These are phyloP conservation scores for Pleurostoma richardsiae DNA, from an alignment of 2,329 filamentous ascomycete species.

Conservation along the genomic window DNA sequence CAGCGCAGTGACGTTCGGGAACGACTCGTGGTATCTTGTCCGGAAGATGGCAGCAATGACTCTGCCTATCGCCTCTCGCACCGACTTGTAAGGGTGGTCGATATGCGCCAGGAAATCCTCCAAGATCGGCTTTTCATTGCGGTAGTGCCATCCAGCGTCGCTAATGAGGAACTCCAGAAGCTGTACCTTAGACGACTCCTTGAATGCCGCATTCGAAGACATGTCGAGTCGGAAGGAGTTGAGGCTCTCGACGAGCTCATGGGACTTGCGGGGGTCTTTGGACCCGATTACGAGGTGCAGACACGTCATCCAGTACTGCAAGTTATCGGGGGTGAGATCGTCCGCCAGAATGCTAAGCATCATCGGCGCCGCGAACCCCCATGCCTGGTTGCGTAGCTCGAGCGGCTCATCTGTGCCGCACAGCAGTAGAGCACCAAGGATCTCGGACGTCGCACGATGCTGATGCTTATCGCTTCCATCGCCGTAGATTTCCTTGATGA, in stretches of 20 bases:
- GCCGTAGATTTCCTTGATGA: constrained; percentile 72
- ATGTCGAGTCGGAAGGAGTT: constrained; percentile 87
- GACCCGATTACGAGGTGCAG: constrained; percentile 83
- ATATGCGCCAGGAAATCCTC: constrained; percentile 86
- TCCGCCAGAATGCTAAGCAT: constrained; percentile 84
- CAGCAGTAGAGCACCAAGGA: constrained; percentile 77
- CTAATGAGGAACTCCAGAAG: constrained; percentile 83
- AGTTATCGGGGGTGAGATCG: constrained; percentile 88
- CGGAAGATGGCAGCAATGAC: constrained; percentile 86
- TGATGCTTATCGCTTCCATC: constrained; percentile 98
- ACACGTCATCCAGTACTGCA: constrained; percentile 91
- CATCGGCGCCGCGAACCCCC: constrained; percentile 87
- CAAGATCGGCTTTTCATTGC: constrained; percentile 79
- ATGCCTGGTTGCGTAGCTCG: constrained; percentile 70
- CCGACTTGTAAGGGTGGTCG: constrained; percentile 96
- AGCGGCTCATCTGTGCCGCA: constrained; percentile 74
- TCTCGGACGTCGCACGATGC: constrained; percentile 91
- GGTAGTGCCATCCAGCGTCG: constrained; percentile 95
- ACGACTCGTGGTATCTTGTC: constrained; percentile 91
- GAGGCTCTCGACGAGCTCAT: constrained; percentile 79
- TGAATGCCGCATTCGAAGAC: constrained; percentile 94
- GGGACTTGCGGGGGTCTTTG: constrained; percentile 82
- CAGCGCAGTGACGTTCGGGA: constrained; percentile 70
- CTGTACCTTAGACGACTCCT: constrained; percentile 94
- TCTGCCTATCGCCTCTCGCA: constrained; percentile 88